Percentiles rank a stretch among this genome's conserved stretches.
These are phyloP conservation scores for Candida michaelii DNA, from an alignment of 805 yeast species.

Conservation along the genomic window DNA sequence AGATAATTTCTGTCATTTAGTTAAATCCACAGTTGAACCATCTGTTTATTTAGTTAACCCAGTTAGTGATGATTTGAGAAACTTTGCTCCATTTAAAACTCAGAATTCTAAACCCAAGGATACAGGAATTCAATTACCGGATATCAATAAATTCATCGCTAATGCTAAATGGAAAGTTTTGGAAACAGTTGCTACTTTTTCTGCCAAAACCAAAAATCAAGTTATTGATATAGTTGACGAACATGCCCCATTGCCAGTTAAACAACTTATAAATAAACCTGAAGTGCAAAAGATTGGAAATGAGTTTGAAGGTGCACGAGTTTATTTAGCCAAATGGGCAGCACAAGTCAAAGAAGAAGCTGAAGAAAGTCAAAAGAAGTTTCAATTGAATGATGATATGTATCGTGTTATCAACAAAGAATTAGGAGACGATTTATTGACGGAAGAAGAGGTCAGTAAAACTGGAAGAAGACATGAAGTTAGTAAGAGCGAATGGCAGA, in stretches of 20 bases:
- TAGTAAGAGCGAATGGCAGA: slow-evolving; percentile 74
- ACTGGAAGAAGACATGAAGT: slow-evolving; percentile 70
- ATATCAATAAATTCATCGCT: slow-evolving; percentile 51
- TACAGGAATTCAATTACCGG: slow-evolving; percentile 21
- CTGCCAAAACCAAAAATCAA: slow-evolving; percentile 47
- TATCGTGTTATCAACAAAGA: slow-evolving; percentile 59
- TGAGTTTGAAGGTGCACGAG: slow-evolving; percentile 90
- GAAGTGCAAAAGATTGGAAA: slow-evolving; percentile 80
- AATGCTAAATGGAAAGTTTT: slow-evolving; percentile 84
- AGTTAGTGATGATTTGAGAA: slow-evolving; percentile 58
- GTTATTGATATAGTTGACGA: slow-evolving; percentile 66
- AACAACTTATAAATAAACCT: slow-evolving; percentile 65
- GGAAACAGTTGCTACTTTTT: slow-evolving; percentile 78
- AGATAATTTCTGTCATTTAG: slow-evolving; percentile 56
- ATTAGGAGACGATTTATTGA: slow-evolving; percentile 57
- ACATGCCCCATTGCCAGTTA: slow-evolving; percentile 59
- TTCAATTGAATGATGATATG: slow-evolving; percentile 57
- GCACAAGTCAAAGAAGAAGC: slow-evolving; percentile 91
- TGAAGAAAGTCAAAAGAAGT: slow-evolving; percentile 52
- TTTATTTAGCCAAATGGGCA: slow-evolving; percentile 96
- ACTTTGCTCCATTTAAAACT: slow-evolving; percentile 46
- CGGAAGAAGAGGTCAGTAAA: slow-evolving; percentile 57
- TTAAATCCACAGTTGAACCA: slow-evolving; percentile 68
- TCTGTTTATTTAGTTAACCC: slow-evolving; percentile 80
- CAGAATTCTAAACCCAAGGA: slow-evolving; percentile 1